These are phyloP conservation scores for Coccinonectria pachysandricola DNA, from an alignment of 2,329 filamentous ascomycete species.

Conservation along the genomic window DNA sequence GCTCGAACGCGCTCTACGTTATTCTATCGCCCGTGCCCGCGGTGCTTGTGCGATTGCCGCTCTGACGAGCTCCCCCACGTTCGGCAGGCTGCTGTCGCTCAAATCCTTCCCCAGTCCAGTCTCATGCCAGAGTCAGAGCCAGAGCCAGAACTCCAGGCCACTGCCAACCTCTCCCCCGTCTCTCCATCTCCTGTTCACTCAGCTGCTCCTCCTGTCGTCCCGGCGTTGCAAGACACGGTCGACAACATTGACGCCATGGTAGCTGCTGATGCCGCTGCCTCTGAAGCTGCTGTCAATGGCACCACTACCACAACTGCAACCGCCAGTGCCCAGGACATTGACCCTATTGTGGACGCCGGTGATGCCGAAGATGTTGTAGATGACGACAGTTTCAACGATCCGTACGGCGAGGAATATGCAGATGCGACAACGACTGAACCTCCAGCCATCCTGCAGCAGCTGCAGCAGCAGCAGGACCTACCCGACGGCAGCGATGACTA, in stretches of 20 bases:
- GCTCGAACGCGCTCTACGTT: no score
- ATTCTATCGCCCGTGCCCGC: conserved; percentile 9
- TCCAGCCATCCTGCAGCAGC: conserved; percentile 16
- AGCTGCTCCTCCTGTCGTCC: conserved; percentile 36
- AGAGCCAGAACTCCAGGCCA: conserved; percentile 35
- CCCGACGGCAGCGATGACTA: conserved; percentile 36
- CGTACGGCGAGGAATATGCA: conserved; percentile 32
- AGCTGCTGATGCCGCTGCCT: conserved; percentile 22
- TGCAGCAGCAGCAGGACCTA: conserved; percentile 19
- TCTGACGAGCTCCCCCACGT: conserved; percentile 7
- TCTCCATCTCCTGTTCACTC: conserved; percentile 39
- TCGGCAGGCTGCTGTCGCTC: no score
- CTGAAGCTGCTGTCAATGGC: conserved; percentile 19
- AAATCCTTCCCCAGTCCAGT: no score
- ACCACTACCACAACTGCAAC: no score
- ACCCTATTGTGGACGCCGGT: conserved; percentile 23
- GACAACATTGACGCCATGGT: conserved; percentile 40
- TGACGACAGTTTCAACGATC: conserved; percentile 38
- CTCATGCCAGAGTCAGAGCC: conserved; percentile 39
- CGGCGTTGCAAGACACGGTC: conserved; percentile 41
- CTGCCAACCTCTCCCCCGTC: conserved; percentile 41
- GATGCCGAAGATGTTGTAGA: conserved; percentile 31
- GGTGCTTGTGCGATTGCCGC: conserved; percentile 12
- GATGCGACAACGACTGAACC: no score
- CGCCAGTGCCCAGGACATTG: conserved; percentile 22